Evolutionary conservation across 2,329 filamentous ascomycete genomes (phyloP).

Genomic region (Pyricularia sp.): DNA sequence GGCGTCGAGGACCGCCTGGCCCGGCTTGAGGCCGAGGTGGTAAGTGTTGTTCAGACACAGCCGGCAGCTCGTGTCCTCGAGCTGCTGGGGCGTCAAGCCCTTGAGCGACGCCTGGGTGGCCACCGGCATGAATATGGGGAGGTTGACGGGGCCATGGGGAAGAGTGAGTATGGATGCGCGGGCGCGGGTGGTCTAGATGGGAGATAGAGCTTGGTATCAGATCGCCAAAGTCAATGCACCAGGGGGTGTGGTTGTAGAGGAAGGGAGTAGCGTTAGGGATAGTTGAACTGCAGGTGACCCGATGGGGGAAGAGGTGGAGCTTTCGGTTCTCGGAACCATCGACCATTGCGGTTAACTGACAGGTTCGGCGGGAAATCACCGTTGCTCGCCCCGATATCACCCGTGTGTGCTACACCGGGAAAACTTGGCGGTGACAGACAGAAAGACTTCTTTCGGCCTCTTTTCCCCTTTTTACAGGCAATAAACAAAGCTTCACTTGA

Average conservation of each 20-base stretch:
- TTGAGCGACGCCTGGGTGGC: conserved; percentile 95
- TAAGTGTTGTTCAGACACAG: conserved; percentile 98
- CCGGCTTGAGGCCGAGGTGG: conserved; percentile 89
- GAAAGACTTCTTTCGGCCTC: not conserved
- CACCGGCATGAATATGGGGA: conserved; percentile 97
- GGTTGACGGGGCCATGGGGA: conserved; percentile 81
- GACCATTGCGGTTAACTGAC: not conserved
- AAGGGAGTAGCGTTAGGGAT: not conserved
- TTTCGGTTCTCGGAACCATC: not conserved
- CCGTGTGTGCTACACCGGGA: not conserved
- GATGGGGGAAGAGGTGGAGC: not conserved
- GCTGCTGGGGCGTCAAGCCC: conserved; percentile 82
- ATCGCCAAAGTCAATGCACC: not conserved
- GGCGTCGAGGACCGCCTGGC: conserved; percentile 77
- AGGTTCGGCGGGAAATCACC: not conserved
- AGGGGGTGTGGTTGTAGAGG: not conserved
- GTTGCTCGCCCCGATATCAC: not conserved
- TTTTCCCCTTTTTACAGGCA: not conserved
- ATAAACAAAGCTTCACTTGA: not conserved
- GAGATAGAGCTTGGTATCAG: not conserved
- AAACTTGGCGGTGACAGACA: not conserved
- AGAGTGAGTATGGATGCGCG: conserved; percentile 80
- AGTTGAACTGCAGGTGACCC: not conserved
- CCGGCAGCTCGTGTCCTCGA: conserved; percentile 81
- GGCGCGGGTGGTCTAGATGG: conserved; percentile 75